phyloP scores from a whole-genome alignment of 2,329 filamentous ascomycete species.

The Orbilia brochopaga region DNA sequence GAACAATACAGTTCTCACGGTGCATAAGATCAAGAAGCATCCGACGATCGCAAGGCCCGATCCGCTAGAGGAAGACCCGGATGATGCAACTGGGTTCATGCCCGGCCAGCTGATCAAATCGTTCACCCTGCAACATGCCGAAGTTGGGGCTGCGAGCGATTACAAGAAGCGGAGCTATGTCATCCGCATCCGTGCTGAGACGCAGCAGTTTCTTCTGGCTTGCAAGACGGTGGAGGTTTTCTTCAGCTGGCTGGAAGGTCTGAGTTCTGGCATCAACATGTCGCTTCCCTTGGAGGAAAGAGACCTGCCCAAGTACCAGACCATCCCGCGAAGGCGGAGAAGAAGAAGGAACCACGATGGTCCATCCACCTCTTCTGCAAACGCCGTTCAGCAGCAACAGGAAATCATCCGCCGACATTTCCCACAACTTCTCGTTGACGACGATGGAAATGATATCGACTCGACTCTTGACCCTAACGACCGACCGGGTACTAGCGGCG shows the following conservation, averaged over 20 bases:
- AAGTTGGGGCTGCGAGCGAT: conserved; percentile 75
- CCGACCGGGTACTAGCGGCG: conserved; percentile 32
- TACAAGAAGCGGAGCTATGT: conserved; percentile 73
- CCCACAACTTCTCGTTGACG: conserved; percentile 41
- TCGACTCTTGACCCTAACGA: conserved; percentile 32
- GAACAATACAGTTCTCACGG: conserved; percentile 71
- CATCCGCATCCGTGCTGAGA: conserved; percentile 74
- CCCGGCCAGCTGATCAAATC: conserved; percentile 66
- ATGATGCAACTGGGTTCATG: conserved; percentile 49
- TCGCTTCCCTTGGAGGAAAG: conserved; percentile 74
- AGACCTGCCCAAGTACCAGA: conserved; percentile 68
- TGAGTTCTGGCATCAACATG: conserved; percentile 76
- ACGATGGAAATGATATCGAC: conserved; percentile 27
- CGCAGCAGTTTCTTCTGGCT: conserved; percentile 74
- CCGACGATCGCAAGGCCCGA: conserved; percentile 50
- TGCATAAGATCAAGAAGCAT: conserved; percentile 67
- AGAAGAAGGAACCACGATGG: conserved; percentile 42
- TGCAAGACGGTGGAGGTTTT: conserved; percentile 70
- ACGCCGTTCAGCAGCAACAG: conserved; percentile 51
- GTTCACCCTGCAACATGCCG: conserved; percentile 77
- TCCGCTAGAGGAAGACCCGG: conserved; percentile 42
- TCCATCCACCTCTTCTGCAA: background rate
- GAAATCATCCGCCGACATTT: conserved; percentile 51
- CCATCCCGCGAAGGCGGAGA: conserved; percentile 62
- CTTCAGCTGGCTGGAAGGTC: conserved; percentile 70